phyloP scores from a whole-genome alignment of 176 grass and related monocot genomes.

The Neostapfia colusana region DNA sequence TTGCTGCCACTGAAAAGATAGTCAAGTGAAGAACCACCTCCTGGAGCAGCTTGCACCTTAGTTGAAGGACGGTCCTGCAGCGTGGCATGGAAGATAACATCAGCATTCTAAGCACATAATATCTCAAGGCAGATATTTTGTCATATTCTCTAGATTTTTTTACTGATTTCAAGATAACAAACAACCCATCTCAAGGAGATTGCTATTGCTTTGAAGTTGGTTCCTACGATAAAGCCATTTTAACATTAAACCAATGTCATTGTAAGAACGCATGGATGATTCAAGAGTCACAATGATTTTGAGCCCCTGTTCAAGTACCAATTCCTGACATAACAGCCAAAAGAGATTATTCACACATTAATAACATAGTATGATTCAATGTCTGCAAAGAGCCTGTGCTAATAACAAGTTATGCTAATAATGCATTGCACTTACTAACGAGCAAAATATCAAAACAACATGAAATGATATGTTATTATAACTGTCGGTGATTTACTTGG shows the following conservation, averaged over 20 bases:
- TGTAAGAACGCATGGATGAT: background rate
- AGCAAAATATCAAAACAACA: too few relatives aligned
- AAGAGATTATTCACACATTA: too few relatives aligned
- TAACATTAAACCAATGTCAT: background rate
- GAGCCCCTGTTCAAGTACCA: too few relatives aligned
- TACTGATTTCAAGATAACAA: background rate
- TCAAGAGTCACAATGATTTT: background rate
- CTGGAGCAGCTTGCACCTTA: constrained; percentile 67
- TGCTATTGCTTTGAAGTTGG: background rate
- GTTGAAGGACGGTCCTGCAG: constrained; percentile 63
- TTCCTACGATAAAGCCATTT: background rate
- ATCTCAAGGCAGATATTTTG: background rate
- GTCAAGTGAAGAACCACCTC: constrained; percentile 54
- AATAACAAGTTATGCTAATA: too few relatives aligned
- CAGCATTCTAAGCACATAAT: background rate
- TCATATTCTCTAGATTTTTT: background rate
- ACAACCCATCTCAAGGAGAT: background rate
- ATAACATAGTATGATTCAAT: too few relatives aligned
- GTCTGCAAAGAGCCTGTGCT: too few relatives aligned
- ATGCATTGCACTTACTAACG: too few relatives aligned
- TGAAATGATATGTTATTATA: too few relatives aligned
- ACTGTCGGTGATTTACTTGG: too few relatives aligned
- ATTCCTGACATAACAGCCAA: too few relatives aligned
- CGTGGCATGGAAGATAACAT: background rate
- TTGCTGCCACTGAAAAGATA: constrained; percentile 57